A percentile compares a stretch with the other conserved stretches of the same genome.
phyloP scores from a whole-genome alignment of 768 basidiomycete species.

The Mycena pura region DNA sequence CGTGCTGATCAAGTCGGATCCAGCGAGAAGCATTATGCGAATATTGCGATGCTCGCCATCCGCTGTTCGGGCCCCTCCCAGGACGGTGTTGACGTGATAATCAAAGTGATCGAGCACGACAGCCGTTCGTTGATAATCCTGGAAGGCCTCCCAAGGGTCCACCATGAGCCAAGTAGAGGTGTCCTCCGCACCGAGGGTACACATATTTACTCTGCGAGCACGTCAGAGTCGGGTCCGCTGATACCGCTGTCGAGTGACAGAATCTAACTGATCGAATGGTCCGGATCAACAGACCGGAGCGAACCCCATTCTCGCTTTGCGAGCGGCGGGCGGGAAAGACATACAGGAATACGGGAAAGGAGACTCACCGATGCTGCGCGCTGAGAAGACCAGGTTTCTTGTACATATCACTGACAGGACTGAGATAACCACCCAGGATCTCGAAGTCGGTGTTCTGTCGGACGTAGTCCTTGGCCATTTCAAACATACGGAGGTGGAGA shows the following conservation, averaged over 20 bases:
- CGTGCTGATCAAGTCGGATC: constrained; percentile 96
- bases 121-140: constrained; percentile 93
- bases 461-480: constrained; percentile 98
- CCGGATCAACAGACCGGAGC: constrained; percentile 30
- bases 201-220: constrained; percentile 78
- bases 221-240: constrained; percentile 29
- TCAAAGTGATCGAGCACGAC: constrained; percentile 98
- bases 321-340: not conserved
- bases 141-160: constrained; percentile 97
- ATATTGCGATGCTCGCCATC: constrained; percentile 79
- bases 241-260: constrained; percentile 28
- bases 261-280: constrained; percentile 24
- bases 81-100: constrained; percentile 86
- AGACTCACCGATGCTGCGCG: constrained; percentile 83
- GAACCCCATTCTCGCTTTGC: constrained; percentile 7
- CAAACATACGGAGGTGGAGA: constrained; percentile 98
- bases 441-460: constrained; percentile 92
- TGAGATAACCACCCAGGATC: constrained; percentile 94
- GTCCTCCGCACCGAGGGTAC: constrained; percentile 87
- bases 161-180: constrained; percentile 96
- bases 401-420: constrained; percentile 95
- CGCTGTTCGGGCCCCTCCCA: constrained; percentile 78
- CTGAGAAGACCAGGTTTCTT: constrained; percentile 94
- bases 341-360: constrained; percentile 23
- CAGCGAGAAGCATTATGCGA: constrained; percentile 92